Evolutionary conservation across 768 basidiomycete species (phyloP), one percentile per base, ranked within the genome.

Genomic region (Suillus spraguei): DNA sequence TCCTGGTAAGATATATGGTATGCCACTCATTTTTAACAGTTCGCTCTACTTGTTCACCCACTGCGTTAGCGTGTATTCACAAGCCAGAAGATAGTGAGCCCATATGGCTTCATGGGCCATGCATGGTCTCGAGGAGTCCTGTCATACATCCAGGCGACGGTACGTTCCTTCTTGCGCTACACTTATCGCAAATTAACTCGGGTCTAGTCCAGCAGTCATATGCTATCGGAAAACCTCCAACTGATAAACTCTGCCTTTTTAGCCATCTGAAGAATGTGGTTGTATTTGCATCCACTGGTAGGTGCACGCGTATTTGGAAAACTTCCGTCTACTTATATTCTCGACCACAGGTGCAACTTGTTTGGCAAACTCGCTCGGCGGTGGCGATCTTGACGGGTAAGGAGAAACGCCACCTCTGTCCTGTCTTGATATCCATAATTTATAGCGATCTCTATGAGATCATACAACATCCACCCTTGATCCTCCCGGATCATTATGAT

Each of bases 301-400:
- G 32, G 78, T 73, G 61, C 47, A 35, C 42, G 17, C 9, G 50
- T 24, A 49, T 39, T 9, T 17, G n/a, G 24, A 32, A 28, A 28
- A 1, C 8, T 56, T 39, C 1, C 38, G 1, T 41, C 17, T 20
- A 52, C 41, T 17, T 32, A 49, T 41, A 60, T 62, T 22, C 36
- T 61, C 10, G 17, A 8, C 42, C 2, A 11, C 65, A 91, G 89
- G 88, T 6, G 62, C 68, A 1, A 83, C 89, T 42, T 88, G 90
- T 1, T 69, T 92, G 47, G 83, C 91, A 11, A 90, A 89, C 3
- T 85, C 83, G 64, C 80, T 92, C 20, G 88, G 83, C 11, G 91
- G 91, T 41, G 91, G 91, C 0, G 91, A 93, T 76, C 76, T 92
- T n/a, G 91, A 92, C 62, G 91, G 91, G 89, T 90, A 70, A 67